Conservation (phyloP, 2,329 filamentous ascomycete genomes). For the Rutstroemia sp. region DNA sequence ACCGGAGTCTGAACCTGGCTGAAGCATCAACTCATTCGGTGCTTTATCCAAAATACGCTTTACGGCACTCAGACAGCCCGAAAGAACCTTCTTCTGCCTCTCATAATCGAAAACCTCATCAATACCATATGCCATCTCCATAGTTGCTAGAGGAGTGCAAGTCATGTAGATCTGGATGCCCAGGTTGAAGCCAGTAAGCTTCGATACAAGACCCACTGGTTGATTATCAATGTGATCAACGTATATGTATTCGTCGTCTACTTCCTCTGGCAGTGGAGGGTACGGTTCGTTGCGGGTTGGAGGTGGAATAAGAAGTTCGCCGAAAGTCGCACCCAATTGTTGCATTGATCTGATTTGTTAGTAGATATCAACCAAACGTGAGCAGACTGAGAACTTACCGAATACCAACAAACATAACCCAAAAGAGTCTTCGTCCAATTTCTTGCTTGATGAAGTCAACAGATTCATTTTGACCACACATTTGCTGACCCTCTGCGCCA, state of each 20-base stretch:
- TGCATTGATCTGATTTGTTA: slow-evolving; percentile 54
- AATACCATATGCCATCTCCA: slow-evolving; percentile 76
- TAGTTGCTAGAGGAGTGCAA: slow-evolving; percentile 70
- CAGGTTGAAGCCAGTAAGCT: slow-evolving; percentile 73
- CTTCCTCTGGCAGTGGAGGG: slow-evolving; percentile 70
- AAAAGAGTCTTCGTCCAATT: slow-evolving; percentile 73
- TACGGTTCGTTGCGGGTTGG: slow-evolving; percentile 69
- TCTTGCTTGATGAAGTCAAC: slow-evolving; percentile 66
- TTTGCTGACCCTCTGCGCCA: slow-evolving; percentile 15
- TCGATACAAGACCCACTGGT: slow-evolving; percentile 58
- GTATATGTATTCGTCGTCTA: slow-evolving; percentile 78
- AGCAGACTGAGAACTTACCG: slow-evolving; percentile 38
- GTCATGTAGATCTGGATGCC: slow-evolving; percentile 73
- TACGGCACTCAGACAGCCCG: slow-evolving; percentile 61
- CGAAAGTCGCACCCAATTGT: slow-evolving; percentile 65
- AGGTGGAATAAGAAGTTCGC: slow-evolving; percentile 67
- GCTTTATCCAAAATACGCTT: slow-evolving; percentile 62
- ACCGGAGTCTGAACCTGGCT: slow-evolving; percentile 32
- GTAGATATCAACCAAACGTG: not conserved
- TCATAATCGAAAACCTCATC: slow-evolving; percentile 69
- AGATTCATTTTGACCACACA: slow-evolving; percentile 8
- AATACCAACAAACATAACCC: slow-evolving; percentile 70
- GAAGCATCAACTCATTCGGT: slow-evolving; percentile 60
- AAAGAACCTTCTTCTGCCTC: slow-evolving; percentile 66
- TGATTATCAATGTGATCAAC: slow-evolving; percentile 63